These are phyloP conservation scores for Sarocladiaceae sp. DNA, from an alignment of 2,329 filamentous ascomycete species.

Conservation along the genomic window DNA sequence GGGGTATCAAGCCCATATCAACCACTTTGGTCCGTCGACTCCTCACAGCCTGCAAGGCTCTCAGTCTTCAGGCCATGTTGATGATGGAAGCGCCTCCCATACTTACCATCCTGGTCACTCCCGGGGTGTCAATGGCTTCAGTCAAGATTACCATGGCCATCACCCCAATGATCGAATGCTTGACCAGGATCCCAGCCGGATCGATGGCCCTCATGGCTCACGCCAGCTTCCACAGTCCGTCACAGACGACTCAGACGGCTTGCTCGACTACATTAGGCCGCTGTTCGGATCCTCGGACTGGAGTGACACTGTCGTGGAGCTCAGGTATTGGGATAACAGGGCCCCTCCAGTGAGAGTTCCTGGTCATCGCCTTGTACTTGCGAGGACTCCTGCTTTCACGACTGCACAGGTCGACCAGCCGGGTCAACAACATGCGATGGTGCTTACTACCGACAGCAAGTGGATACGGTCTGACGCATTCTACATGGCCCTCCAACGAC, in stretches of 20 bases:
- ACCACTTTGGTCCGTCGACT: conserved; percentile 46
- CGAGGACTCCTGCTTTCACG: conserved; percentile 37
- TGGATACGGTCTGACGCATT: conserved; percentile 51
- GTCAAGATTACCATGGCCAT: conserved; percentile 23
- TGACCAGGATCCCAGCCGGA: conserved; percentile 6
- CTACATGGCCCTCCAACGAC: conserved; percentile 48
- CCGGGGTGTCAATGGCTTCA: conserved; percentile 23
- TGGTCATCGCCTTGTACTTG: conserved; percentile 50
- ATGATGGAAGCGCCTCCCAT: conserved; percentile 35
- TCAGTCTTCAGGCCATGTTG: conserved; percentile 46
- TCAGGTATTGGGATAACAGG: conserved; percentile 35
- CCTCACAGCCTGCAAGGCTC: conserved; percentile 58
- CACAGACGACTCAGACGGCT: conserved; percentile 28
- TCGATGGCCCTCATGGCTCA: conserved; percentile 13
- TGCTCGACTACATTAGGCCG: conserved; percentile 33
- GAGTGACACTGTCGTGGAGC: conserved; percentile 41
- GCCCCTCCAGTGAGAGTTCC: conserved; percentile 36
- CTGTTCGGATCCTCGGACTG: conserved; percentile 25
- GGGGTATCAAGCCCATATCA: conserved; percentile 25
- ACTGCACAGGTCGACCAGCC: conserved; percentile 25
- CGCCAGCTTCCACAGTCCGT: conserved; percentile 19
- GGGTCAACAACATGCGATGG: conserved; percentile 21
- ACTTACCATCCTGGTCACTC: conserved; percentile 23
- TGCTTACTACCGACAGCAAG: conserved; percentile 43
- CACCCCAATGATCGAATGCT: background rate